Percentiles rank a stretch among this genome's conserved stretches.
These are phyloP conservation scores for Gloeostereum incarnatum DNA, from an alignment of 768 basidiomycete species.

Conservation along the genomic window DNA sequence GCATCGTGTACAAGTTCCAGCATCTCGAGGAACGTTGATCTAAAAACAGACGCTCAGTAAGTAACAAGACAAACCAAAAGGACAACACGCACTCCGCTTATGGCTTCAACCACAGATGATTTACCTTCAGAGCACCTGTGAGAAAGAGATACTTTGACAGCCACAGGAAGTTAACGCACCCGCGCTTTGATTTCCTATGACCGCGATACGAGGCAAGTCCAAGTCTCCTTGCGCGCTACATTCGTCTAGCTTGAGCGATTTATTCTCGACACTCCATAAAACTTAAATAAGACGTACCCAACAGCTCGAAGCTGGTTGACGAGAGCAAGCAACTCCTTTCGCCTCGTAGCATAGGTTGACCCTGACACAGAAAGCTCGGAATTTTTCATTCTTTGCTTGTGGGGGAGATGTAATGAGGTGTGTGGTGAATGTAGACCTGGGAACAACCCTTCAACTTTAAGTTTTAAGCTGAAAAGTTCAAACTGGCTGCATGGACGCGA, in stretches of 20 bases:
- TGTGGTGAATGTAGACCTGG: no score
- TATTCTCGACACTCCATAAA: background rate
- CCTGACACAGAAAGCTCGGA: no score
- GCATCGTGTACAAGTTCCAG: constrained; percentile 36
- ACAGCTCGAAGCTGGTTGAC: constrained; percentile 22
- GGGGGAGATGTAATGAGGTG: no score
- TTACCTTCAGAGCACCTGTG: constrained; percentile 17
- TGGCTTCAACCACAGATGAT: constrained; percentile 39
- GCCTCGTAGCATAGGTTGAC: constrained; percentile 18
- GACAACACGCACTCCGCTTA: constrained; percentile 27
- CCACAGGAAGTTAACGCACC: constrained; percentile 16
- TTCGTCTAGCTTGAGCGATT: background rate
- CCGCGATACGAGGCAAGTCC: constrained; percentile 39
- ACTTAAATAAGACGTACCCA: constrained; percentile 14
- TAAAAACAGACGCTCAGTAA: constrained; percentile 7
- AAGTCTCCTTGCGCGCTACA: constrained; percentile 31
- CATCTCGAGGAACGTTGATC: constrained; percentile 39
- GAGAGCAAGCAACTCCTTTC: constrained; percentile 20
- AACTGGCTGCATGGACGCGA: no score
- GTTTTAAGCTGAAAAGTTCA: no score
- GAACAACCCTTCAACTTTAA: no score
- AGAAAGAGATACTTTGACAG: background rate
- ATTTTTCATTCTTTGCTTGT: no score
- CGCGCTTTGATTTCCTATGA: constrained; percentile 44
- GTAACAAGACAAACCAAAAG: background rate